Evolutionary conservation across 257 asterid genomes (phyloP), one percentile per base, ranked within the genome.

Genomic region (Nicotiana tabacum): DNA sequence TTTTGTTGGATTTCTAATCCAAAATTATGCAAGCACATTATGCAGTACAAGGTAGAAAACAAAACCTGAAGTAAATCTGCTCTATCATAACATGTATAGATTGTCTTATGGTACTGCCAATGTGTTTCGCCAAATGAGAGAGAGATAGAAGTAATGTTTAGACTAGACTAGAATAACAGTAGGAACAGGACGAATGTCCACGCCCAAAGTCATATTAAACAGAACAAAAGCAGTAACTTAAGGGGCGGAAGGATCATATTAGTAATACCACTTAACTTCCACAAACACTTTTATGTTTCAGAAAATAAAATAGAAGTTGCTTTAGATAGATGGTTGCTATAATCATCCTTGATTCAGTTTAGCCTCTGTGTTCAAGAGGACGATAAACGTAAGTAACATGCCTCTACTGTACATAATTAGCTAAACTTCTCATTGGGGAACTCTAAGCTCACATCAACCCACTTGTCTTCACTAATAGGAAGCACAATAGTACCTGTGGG

Each of bases 381-480:
- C 16, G 27, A 51, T 74, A 27, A 74, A 48, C 43, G 43, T 27
- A 74, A 48, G 15, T 74, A 74, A 55, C 64, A 74, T 48, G 43
- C 27, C 32, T 74, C 78, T 70, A 35, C 29, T 12, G 48, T 35
- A 37, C 58, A 11, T 60, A 53, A 46, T 66, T 83, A 70, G 46
- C 83, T 30, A 64, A 55, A 69, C 24, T n/a, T n/a, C 29, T 83
- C 83, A 15, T 64, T 12, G 8, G 86, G 89, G 78, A 89, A 91
- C 58, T 88, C 90, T 85, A 91, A 83, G 83, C 83, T 82, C 78
- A 80, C 89, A 37, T 60, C 53, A 6, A 80, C 87, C 92, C 92
- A 91, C 84, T 80, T 85, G 35, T 81, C 85, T 46, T 88, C 90
- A 17, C 80, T 74, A 79, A 91, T 83, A 11, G 94, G 94, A 27